Evolutionary conservation across 306 rosid genomes (phyloP), one percentile per base, ranked within the genome.

Genomic region (Medicago ruthenica): DNA sequence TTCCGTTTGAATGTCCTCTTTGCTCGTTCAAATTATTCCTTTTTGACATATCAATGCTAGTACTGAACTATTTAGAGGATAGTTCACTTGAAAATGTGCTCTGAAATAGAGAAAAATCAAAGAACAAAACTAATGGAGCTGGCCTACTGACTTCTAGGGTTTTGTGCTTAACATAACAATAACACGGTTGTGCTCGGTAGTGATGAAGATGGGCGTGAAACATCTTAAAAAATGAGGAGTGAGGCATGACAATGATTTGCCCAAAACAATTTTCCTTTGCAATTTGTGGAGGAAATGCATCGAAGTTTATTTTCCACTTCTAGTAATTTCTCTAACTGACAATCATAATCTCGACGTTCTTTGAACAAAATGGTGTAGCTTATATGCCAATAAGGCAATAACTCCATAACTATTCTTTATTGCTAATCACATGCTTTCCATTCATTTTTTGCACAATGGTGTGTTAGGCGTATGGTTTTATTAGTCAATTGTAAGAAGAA

Each of bases 21-120:
- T 77, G 18, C 44, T 54, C 45, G 48, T 76, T 80, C 48, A 60
- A 17, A 55, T 70, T 41, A 74, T 45, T 74, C 81, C 54, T 51
- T 51, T 75, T 47, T 21, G 64, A 71, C 44, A 39, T 81, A 55
- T 61, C 67, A 24, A 55, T 55, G 47, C 5, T 70, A 44, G 53
- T 53, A 62, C 55, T 39, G 39, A 36, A 61, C 48, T 53, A 36
- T 14, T 40, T 60, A 51, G 54, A 61, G 60, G 48, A 63, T 15
- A 4, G 31, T 67, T 71, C 34, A 42, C 45, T 51, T 63, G 74
- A 73, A 58, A 51, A 62, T 74, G 74, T 70, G 70, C 65, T 78
- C 34, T 70, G 57, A 54, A 67, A 42, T 75, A 55, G 53, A 60
- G 69, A 57, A 67, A 68, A 31, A 47, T 36, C 22, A 58, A 60